Conservation (phyloP, 2,329 filamentous ascomycete species). For the Penicillium freii region DNA sequence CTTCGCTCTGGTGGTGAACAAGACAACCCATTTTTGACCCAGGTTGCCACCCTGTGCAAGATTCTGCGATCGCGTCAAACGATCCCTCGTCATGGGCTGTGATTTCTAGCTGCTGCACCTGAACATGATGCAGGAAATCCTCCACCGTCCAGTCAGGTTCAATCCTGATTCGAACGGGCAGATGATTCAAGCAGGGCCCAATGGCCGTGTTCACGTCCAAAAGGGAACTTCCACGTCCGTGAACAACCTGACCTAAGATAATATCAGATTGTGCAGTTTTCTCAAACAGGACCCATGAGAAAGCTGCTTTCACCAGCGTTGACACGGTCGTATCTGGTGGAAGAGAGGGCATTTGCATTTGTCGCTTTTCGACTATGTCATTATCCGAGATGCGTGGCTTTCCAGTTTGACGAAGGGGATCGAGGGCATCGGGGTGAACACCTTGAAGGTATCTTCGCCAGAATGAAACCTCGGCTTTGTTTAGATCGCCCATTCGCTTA, state of each 20-base stretch:
- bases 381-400: background rate
- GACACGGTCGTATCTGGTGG: constrained; percentile 1
- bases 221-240: constrained; percentile 10
- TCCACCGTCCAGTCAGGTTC: constrained; percentile 2
- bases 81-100: constrained; percentile 4
- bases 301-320: constrained; percentile 10
- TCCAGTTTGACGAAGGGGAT: background rate
- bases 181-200: constrained; percentile 9
- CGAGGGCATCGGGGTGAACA: background rate
- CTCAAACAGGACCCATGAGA: constrained; percentile 9
- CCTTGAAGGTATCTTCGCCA: background rate
- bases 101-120: constrained; percentile 12
- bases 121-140: constrained; percentile 12
- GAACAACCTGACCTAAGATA: constrained; percentile 12
- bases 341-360: background rate
- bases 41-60: background rate
- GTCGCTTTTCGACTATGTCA: background rate
- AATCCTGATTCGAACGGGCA: constrained; percentile 10
- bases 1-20: background rate
- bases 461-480: background rate
- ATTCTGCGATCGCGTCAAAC: background rate
- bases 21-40: background rate
- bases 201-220: constrained; percentile 2
- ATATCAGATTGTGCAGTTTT: background rate
- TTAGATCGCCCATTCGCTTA: background rate